Evolutionary conservation across 352 stramenopile species (phyloP).

Genomic region (Pythium folliculosum): DNA sequence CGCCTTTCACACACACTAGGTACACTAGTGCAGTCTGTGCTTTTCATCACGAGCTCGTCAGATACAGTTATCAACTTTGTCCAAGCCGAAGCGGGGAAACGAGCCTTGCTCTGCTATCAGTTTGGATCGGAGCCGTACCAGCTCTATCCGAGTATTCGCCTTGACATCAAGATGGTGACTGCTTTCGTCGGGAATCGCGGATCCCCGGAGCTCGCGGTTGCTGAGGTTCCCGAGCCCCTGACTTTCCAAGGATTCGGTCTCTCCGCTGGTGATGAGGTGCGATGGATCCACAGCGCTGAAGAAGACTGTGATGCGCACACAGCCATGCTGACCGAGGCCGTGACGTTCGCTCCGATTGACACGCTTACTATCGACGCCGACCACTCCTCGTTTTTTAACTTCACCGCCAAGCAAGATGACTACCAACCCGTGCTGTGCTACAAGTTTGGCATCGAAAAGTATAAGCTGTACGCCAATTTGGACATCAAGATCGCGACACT

Average conservation of each 20-base stretch:
- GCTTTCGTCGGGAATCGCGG: constrained; percentile 45
- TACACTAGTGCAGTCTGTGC: constrained; percentile 32
- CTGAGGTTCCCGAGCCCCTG: constrained; percentile 53
- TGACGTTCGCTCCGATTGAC: constrained; percentile 36
- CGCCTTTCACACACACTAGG: constrained; percentile 40
- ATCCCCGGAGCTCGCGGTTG: constrained; percentile 52
- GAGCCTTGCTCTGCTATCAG: constrained; percentile 54
- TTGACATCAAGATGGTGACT: constrained; percentile 62
- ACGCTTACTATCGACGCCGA: constrained; percentile 40
- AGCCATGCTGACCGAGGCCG: constrained; percentile 33
- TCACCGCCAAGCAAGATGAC: constrained; percentile 43
- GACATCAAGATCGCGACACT: constrained; percentile 56
- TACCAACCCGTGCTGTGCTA: constrained; percentile 65
- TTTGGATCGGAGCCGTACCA: constrained; percentile 63
- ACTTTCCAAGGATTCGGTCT: constrained; percentile 59
- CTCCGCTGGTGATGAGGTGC: constrained; percentile 42
- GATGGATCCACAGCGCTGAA: constrained; percentile 51
- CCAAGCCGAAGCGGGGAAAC: constrained; percentile 34
- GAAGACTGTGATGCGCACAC: constrained; percentile 62
- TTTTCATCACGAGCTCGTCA: constrained; percentile 39
- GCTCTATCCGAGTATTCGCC: constrained; percentile 42
- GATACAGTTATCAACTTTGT: constrained; percentile 45
- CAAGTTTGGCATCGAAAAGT: constrained; percentile 59
- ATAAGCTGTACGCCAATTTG: constrained; percentile 54
- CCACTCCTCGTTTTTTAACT: constrained; percentile 48